These are phyloP conservation scores for Aspergillus nomiae DNA, from an alignment of 2,329 filamentous ascomycete species.

Conservation along the genomic window DNA sequence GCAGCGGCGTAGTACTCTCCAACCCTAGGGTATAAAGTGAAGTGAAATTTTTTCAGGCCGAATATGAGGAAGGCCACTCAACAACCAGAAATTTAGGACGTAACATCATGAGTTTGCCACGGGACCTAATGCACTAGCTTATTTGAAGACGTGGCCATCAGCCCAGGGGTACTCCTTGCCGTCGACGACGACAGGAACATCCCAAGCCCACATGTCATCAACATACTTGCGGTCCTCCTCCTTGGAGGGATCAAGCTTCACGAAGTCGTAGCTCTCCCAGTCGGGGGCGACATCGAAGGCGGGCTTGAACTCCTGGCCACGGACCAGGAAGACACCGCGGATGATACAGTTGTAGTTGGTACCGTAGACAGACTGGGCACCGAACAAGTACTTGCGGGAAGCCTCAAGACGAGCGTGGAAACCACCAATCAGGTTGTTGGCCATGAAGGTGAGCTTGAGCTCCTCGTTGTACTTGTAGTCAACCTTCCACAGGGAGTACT, in stretches of 20 bases:
- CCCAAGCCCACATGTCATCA: slow-evolving; percentile 88
- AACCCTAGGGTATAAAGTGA: slow-evolving; percentile 1
- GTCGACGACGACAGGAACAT: slow-evolving; percentile 74
- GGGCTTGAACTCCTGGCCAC: slow-evolving; percentile 80
- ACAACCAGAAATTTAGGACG: slow-evolving; percentile 15
- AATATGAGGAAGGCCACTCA: slow-evolving; percentile 12
- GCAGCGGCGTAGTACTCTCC: neutral
- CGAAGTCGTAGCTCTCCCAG: slow-evolving; percentile 94
- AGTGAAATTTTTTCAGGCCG: slow-evolving; percentile 4
- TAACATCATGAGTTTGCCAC: slow-evolving; percentile 22
- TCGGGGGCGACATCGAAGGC: slow-evolving; percentile 98
- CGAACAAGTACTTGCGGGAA: slow-evolving; percentile 98
- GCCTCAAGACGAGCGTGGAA: slow-evolving; percentile 97
- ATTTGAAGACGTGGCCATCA: slow-evolving; percentile 99
- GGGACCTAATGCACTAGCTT: slow-evolving; percentile 49
- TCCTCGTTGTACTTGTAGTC: slow-evolving; percentile 99
- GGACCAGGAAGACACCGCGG: slow-evolving; percentile 90
- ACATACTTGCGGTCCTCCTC: slow-evolving; percentile 82
- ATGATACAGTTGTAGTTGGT: slow-evolving; percentile 86
- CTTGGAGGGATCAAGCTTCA: slow-evolving; percentile 89
- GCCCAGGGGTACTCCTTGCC: slow-evolving; percentile 89
- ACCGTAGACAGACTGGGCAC: slow-evolving; percentile 85
- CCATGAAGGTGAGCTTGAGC: slow-evolving; percentile 98
- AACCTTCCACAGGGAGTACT: slow-evolving; percentile 93
- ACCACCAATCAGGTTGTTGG: slow-evolving; percentile 94